Evolutionary conservation across 2,329 filamentous ascomycete genomes (phyloP), one percentile per base, ranked within the genome.

Genomic region (Cladobotryum mycophilum): DNA sequence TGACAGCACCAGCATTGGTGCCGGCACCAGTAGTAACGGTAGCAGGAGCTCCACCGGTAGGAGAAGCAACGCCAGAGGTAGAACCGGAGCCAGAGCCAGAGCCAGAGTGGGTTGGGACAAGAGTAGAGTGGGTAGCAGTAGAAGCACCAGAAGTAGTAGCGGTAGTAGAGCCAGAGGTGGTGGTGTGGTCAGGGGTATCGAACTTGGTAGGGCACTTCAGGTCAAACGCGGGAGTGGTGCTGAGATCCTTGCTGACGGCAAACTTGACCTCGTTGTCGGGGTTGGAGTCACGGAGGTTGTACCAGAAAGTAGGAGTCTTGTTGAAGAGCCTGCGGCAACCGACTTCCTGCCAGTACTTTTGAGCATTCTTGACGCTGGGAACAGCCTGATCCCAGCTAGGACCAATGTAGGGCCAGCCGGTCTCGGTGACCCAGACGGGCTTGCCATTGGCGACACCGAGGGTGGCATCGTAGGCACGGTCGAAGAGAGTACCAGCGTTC

Each of bases 361-460:
- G 74, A 54, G 82, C 80, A 63, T 86, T 86, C 33, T 71, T 65
- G 30, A 76, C 66, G 55, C 71, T 78, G 45, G 84, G 64, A 9
- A 76, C 73, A 48, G 78, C 82, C 64, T 75, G 58, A 47, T 80
- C 80, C 67, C 75, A 76, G 46, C 70, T 69, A 11, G 70, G 62
- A 37, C 84, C 84, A 35, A 64, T 67, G 45, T 73, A 70, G 46
- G 84, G 83, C 82, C 82, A 86, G 60, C 83, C 82, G 12, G 80
- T 84, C 74, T 86, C 82, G 17, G 79, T 81, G 43, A 83, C 71
- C 76, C 81, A 81, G 59, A 84, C 73, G 55, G 73, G 75, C 70
- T 79, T 79, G 60, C 70, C 73, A 25, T 65, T 64, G 58, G 75
- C 73, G 43, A 74, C 77, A 36, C 65, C 72, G 46, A 69, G 43